Base-by-base conservation (phyloP, 1,139 yeast species). In the Magnusiomyces fungicola region DNA sequence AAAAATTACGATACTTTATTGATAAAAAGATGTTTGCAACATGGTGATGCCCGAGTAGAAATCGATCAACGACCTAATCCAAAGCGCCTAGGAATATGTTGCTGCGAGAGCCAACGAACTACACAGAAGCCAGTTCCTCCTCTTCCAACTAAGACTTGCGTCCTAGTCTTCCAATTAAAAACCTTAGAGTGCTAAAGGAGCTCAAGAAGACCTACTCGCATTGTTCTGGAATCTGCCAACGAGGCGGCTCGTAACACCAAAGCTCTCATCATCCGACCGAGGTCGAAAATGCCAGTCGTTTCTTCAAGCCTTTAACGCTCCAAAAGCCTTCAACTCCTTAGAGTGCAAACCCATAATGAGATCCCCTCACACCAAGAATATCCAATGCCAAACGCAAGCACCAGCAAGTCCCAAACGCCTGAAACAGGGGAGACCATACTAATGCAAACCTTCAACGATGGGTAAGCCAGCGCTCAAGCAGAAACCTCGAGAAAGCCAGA, bases 71-170 rank as follows among this genome's bases (percentile, higher is more conserved):
- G 83, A 74, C 88, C 81, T 80, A 70, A 10, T 12, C 37, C 87
- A 88, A 80, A 83, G 85, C 77, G 92, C 83, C 74, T 81, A 84
- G 94, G 94, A 84, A 84, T 84, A 84, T 84, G 88, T 83, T 78
- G 92, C 88, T 73, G 67, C 62, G 58, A 54, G 54, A 58, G 19
- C 51, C 50, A 55, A 47, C 68, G 67, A 62, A 59, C 67, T 62
- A 52, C 64, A 60, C 68, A 56, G 50, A 52, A 55, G 47, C 51
- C 58, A 56, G 60, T 16, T 22, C 29, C 3, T 34, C 12, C 12
- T 12, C 30, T n/a, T n/a, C n/a, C n/a, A n/a, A n/a, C n/a, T n/a
- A n/a, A n/a, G n/a, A n/a, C n/a, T n/a, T n/a, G n/a, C n/a, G n/a
- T n/a, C n/a, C n/a, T n/a, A n/a, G n/a, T n/a, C n/a, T n/a, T n/a